Evolutionary conservation across 495 filamentous ascomycete species (phyloP), one percentile per base, ranked within the genome.

Genomic region (Emericellopsis terricola): DNA sequence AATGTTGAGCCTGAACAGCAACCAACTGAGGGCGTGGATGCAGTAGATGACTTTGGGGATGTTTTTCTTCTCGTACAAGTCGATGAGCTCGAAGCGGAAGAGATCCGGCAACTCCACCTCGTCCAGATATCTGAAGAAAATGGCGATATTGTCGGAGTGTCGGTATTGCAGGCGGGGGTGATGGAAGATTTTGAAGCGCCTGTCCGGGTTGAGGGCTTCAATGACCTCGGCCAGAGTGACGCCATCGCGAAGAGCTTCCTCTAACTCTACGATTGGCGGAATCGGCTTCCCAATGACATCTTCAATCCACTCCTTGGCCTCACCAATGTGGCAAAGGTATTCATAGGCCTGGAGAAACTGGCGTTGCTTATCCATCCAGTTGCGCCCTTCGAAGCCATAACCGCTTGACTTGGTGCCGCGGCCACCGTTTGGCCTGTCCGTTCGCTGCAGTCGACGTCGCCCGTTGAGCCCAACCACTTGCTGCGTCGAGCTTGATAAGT

Each of bases 61-160:
- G 46, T 99, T 99, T 55, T 99, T 99, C 62, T 96, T 99, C 52
- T 99, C 92, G 60, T 99, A 99, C 21, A 99, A 57, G 49, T 99
- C 91, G 24, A 94, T 94, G 7, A 94, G 68, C 54, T 99, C 91
- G 55, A 99, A 99, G 40, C 86, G 73, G 53, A 99, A 99, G n/a
- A 99, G 69, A 38, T 99, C 91, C 1, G 91, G 91, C 7, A 99
- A 58, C 44, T 94, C 80, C n/a, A 94, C 69, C 40, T 94, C 81
- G 44, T 84, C 81, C 0, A 99, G 66, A 42, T 87, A 94, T 30
- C 76, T 71, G 57, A 96, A 96, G 54, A 99, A 96, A 11, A 79
- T 56, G 19, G 84, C 85, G 33, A 94, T 91, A 45, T 99, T 99
- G 57, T 99, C 86, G 2, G 86, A 94, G 50, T 99, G 91, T 19